phyloP scores from a whole-genome alignment of 2,329 filamentous ascomycete genomes.

The Aspergillus calidoustus region DNA sequence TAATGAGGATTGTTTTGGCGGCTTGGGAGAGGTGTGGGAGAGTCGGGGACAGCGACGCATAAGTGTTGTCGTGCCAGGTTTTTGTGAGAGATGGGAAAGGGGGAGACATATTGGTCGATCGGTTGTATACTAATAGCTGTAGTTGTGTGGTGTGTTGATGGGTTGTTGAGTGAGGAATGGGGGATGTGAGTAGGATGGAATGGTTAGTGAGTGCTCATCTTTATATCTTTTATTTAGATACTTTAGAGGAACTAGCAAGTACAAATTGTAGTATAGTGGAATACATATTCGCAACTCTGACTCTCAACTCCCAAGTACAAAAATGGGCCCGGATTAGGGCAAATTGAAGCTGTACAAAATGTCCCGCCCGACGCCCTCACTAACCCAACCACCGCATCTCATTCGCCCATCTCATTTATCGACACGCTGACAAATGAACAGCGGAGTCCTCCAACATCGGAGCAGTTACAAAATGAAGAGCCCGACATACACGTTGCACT shows the following conservation, averaged over 20 bases:
- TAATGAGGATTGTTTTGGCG: constrained; percentile 49
- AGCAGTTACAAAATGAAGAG: background rate
- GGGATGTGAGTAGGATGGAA: background rate
- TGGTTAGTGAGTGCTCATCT: background rate
- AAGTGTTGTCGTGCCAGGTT: constrained; percentile 11
- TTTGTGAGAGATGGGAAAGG: constrained; percentile 7
- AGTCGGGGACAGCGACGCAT: constrained; percentile 42
- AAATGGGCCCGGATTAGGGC: background rate
- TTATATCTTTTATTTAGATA: background rate
- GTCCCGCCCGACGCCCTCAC: background rate
- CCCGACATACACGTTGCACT: background rate
- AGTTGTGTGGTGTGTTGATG: background rate
- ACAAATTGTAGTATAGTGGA: background rate
- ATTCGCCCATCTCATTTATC: background rate
- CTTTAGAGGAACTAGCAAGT: background rate
- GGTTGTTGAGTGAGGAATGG: background rate
- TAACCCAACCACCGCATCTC: background rate
- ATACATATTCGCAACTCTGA: background rate
- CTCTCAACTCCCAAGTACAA: background rate
- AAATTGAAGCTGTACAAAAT: constrained; percentile 10
- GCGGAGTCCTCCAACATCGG: background rate
- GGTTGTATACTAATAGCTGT: background rate
- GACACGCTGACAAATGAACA: constrained; percentile 1
- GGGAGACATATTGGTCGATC: background rate
- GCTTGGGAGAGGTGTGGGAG: constrained; percentile 46